Evolutionary conservation across 768 basidiomycete genomes (phyloP).

Genomic region (Termitomyces sp.): DNA sequence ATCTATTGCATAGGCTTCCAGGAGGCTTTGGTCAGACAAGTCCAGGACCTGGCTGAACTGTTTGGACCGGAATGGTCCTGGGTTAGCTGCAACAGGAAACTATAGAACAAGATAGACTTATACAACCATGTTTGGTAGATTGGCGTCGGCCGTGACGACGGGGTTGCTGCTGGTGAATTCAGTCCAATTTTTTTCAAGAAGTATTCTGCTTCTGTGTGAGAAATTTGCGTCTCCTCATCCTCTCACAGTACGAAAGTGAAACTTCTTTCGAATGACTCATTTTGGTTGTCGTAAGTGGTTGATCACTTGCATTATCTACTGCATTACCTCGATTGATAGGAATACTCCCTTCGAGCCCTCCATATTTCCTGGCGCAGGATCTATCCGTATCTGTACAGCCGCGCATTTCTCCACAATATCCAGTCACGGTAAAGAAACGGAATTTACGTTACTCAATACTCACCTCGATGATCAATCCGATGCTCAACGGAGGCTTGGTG

Average conservation of each 20-base stretch:
- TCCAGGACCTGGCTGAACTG: slow-evolving; percentile 47
- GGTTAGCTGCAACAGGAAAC: slow-evolving; percentile 24
- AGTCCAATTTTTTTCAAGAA: slow-evolving; percentile 57
- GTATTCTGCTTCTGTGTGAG: slow-evolving; percentile 21
- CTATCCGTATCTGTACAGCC: slow-evolving; percentile 42
- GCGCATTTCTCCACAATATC: slow-evolving; percentile 27
- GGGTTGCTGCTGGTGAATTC: slow-evolving; percentile 49
- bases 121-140: slow-evolving; percentile 25
- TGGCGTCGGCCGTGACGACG: slow-evolving; percentile 61
- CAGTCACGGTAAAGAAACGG: slow-evolving; percentile 7
- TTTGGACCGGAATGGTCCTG: slow-evolving; percentile 50
- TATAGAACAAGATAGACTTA: neutral
- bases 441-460: slow-evolving; percentile 43
- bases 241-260: slow-evolving; percentile 18
- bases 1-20: slow-evolving; percentile 35
- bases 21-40: slow-evolving; percentile 51
- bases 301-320: neutral
- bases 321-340: slow-evolving; percentile 14
- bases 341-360: slow-evolving; percentile 44
- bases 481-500: slow-evolving; percentile 41
- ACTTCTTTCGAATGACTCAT: slow-evolving; percentile 38
- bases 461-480: slow-evolving; percentile 54
- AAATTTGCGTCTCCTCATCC: neutral
- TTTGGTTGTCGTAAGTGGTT: slow-evolving; percentile 48
- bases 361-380: slow-evolving; percentile 45